Base-by-base conservation (phyloP, 805 yeast genomes). In the Henningerozyma blattae region DNA sequence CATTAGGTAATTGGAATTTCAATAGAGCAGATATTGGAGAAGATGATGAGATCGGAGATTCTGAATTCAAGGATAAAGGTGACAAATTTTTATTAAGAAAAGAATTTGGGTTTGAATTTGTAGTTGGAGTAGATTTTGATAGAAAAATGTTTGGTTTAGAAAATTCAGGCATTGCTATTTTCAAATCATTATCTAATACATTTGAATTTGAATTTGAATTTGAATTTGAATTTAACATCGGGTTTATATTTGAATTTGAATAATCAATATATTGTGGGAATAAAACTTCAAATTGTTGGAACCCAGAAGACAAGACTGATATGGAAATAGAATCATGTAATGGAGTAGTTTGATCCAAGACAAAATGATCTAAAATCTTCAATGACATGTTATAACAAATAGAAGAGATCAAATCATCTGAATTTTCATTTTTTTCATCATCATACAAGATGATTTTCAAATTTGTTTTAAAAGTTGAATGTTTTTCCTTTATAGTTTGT, bases 1-100 rank as follows among this genome's bases (percentile, higher is more conserved):
- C 31, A 8, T 47, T 22, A 4, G 59, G 58, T 37, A 54, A 40
- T 36, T 52, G 54, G 34, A 54, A 52, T 32, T 50, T 52, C 18
- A 50, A 47, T 19, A 54, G 41, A 25, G 53, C 50, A 10, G 56
- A 51, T 3, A 51, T 46, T 15, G 59, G 59, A 5, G 59, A 54
- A 13, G 56, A 46, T 1, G 54, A 39, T 5, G 58, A 52, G 6
- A 48, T 27, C 6, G 58, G 56, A 0, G 54, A 50, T 4, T 41
- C 50, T 15, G 37, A 22, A 17, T 27, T 24, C n/a, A n/a, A n/a
- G n/a, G n/a, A n/a, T n/a, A n/a, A n/a, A n/a, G 8, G n/a, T 25
- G 7, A 16, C 16, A n/a, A n/a, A n/a, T n/a, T n/a, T n/a, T n/a
- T n/a, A n/a, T n/a, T n/a, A n/a, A 28, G n/a, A n/a, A n/a, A n/a